Base-by-base conservation (phyloP, 2,329 filamentous ascomycete species). In the Shiraia bambusicola region DNA sequence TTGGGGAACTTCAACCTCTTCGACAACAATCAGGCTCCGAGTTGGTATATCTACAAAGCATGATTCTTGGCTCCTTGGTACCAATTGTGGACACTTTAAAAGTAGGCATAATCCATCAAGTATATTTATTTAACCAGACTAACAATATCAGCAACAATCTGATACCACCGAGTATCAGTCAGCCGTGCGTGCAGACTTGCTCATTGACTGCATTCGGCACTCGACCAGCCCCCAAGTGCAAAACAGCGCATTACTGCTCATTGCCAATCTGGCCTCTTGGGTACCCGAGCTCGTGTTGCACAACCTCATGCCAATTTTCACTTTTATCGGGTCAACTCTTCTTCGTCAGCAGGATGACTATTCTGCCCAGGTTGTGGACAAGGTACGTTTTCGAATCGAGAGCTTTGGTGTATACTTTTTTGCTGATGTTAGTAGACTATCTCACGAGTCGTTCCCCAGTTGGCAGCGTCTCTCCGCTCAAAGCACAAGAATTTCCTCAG, bases 291-390 rank as follows among this genome's bases (percentile, higher is more conserved):
- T 95, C 34, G 88, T 98, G 3, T 77, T 98, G 42, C 92, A 98
- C 70, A 96, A 90, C 56, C 88, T 98, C 39, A 98, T 98, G 93
- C 93, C 93, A 10, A 92, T 98, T 37, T 98, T 98, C 72, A 97
- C 93, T 0, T 96, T 97, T 65, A 96, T 97, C 85, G 90, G 92
- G 29, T 87, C 86, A 30, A 95, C 88, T 3, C 85, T 96, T 14
- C 78, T 98, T 35, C 84, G 88, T 34, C 92, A 96, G 71, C 89
- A 88, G 56, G 94, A 98, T 59, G 92, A 97, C 57, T 97, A 96
- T 71, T 97, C 93, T 15, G 90, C 91, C 10, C 88, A 95, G 65
- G 92, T 98, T 24, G 92, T 96, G 43, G 89, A 94, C 58, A 90
- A 82, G 60, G 65, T 66, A 50, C 28, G 43, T 42, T 8, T 22